Base-by-base conservation (phyloP, 192 early-diverging fungal species). In the Backusella tarrabulga region DNA sequence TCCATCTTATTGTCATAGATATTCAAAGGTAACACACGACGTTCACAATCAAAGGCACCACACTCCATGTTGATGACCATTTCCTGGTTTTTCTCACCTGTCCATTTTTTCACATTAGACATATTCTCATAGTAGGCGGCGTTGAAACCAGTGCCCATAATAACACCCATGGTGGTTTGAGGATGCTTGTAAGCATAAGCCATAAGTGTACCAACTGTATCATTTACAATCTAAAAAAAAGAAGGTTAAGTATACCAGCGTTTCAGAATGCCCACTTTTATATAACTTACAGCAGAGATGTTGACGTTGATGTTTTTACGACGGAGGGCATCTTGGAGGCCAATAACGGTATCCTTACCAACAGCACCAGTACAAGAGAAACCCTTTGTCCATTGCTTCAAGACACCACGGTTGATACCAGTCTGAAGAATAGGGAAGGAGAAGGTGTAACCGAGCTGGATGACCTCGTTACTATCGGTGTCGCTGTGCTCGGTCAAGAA, bases 21-120 rank as follows among this genome's bases (percentile, higher is more conserved):
- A 32, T 93, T 96, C 79, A 93, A 76, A 38, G 95, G 95, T 9
- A 97, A 85, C 15, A 97, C 89, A 32, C 80, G 76, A 63, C 93
- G 80, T 19, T 94, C 92, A 76, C 89, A 89, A 83, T 95, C 94
- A 80, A 93, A 96, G 32, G 93, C 95, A 78, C 97, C 97, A 96
- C 97, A 97, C 80, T 98, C 97, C 76, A 90, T 96, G 79, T 97
- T 98, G 82, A 98, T 89, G 73, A 95, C 89, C 95, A 98, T 97
- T 72, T 93, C 90, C 9, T 81, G 63, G 15, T 73, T n/a, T 21
- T 38, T 32, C 23, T 68, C 56, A n/a, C 74, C 71, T 68, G 86
- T 76, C 70, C 87, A 83, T 26, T 81, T 83, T 46, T 84, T 85
- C 79, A 80, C 86, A 81, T 73, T 83, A 29, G 44, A 74, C 69